These are phyloP conservation scores for Leishmania tarentolae DNA, from an alignment of 208 protist species.

Conservation along the genomic window DNA sequence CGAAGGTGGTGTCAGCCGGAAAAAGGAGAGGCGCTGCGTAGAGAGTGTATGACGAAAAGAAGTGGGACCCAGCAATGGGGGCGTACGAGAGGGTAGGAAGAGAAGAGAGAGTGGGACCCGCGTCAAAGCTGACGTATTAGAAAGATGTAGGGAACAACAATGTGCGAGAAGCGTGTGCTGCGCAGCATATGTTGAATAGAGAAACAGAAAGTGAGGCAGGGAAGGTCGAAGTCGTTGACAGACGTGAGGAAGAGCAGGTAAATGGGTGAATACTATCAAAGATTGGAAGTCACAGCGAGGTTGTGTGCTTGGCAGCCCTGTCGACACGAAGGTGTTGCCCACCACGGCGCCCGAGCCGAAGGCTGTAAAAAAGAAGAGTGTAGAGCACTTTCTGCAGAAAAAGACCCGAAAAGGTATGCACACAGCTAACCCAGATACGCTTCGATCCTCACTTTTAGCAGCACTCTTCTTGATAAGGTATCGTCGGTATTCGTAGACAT, in stretches of 20 bases:
- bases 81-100: neutral
- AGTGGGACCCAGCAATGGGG: neutral
- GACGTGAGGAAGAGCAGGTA: neutral
- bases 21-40: neutral
- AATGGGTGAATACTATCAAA: neutral
- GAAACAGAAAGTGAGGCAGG: neutral
- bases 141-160: neutral
- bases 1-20: neutral
- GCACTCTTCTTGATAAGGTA: neutral
- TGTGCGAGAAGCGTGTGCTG: neutral
- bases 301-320: neutral
- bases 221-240: neutral
- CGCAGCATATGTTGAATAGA: neutral
- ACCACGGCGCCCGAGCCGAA: neutral
- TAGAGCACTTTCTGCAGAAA: neutral
- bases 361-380: too few species aligned
- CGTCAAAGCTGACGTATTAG: neutral
- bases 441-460: too few species aligned
- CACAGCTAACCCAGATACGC: neutral
- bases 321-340: neutral
- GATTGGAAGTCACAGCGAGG: neutral
- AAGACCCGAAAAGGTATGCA: neutral
- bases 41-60: neutral
- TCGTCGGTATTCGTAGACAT: neutral
- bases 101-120: neutral